Percentiles rank a stretch among this genome's conserved stretches.
Conservation (phyloP, 2,329 filamentous ascomycete genomes). For the Stylonectria norvegica region DNA sequence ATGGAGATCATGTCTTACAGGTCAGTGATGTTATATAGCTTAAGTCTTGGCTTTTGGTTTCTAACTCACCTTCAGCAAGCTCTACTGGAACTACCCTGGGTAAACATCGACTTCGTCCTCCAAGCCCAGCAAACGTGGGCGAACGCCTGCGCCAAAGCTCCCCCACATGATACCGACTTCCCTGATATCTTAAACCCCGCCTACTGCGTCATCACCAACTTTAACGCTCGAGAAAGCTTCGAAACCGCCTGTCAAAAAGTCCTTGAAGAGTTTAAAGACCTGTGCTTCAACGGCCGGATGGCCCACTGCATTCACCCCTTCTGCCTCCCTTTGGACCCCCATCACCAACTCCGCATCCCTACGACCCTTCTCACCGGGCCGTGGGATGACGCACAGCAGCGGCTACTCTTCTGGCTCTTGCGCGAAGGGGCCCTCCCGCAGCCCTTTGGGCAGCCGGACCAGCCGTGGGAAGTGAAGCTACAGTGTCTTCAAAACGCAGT, state of each 20-base stretch:
- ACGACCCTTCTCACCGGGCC: conserved; percentile 39
- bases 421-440: conserved; percentile 34
- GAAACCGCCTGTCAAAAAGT: conserved; percentile 35
- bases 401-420: conserved; percentile 46
- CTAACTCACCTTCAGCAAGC: conserved; percentile 34
- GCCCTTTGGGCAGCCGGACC: conserved; percentile 21
- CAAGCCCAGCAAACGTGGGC: conserved; percentile 48
- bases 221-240: conserved; percentile 35
- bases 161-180: conserved; percentile 32
- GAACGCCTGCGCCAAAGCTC: conserved; percentile 34
- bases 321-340: conserved; percentile 33
- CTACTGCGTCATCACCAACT: conserved; percentile 26
- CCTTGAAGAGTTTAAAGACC: conserved; percentile 19
- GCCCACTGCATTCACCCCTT: conserved; percentile 13
- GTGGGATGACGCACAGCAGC: conserved; percentile 37
- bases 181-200: conserved; percentile 2
- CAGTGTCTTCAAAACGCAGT: conserved; percentile 37
- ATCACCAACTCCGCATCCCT: conserved; percentile 39
- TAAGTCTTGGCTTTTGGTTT: background rate
- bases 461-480: conserved; percentile 41
- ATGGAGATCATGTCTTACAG: conserved; percentile 43
- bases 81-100: conserved; percentile 44
- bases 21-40: conserved; percentile 31
- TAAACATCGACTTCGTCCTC: conserved; percentile 43
- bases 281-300: background rate